A percentile compares a stretch with the other conserved stretches of the same genome.
phyloP scores from a whole-genome alignment of 2,329 filamentous ascomycete species.

The Biscogniauxia marginata region DNA sequence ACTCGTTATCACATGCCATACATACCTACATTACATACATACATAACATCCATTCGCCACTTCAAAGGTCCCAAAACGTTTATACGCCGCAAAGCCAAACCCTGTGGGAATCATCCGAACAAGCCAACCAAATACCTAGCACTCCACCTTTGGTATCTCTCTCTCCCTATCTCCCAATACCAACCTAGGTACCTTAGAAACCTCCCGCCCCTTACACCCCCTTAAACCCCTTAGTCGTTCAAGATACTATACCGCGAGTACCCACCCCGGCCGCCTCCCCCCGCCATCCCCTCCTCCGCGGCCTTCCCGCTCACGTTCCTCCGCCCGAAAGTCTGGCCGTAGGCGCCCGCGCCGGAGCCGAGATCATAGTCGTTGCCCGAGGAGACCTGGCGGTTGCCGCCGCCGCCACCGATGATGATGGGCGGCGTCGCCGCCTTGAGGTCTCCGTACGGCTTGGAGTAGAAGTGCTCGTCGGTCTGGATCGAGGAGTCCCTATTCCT shows the following conservation, averaged over 20 bases:
- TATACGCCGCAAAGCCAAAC: background rate
- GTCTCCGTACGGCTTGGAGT: conserved; percentile 58
- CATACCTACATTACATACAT: background rate
- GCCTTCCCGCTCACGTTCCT: conserved; percentile 72
- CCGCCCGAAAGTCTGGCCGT: conserved; percentile 36
- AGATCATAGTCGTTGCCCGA: conserved; percentile 55
- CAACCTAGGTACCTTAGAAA: background rate
- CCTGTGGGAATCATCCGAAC: background rate
- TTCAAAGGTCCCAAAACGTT: background rate
- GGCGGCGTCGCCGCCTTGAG: conserved; percentile 54
- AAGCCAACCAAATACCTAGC: background rate
- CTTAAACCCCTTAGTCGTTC: conserved; percentile 10
- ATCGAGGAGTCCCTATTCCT: conserved; percentile 44
- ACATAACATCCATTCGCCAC: background rate
- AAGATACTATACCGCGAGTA: conserved; percentile 30
- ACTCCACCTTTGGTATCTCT: background rate
- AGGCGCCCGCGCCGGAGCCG: conserved; percentile 14
- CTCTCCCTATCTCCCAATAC: background rate
- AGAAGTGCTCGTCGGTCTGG: conserved; percentile 50
- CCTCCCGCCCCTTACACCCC: too few relatives aligned
- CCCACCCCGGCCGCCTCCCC: conserved; percentile 11
- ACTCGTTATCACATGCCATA: background rate
- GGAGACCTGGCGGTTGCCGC: conserved; percentile 52
- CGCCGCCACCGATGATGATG: conserved; percentile 47
- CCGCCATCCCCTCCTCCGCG: conserved; percentile 66